phyloP scores from a whole-genome alignment of 2,329 filamentous ascomycete genomes.

The Immersiporthe knoxdaviesiana region DNA sequence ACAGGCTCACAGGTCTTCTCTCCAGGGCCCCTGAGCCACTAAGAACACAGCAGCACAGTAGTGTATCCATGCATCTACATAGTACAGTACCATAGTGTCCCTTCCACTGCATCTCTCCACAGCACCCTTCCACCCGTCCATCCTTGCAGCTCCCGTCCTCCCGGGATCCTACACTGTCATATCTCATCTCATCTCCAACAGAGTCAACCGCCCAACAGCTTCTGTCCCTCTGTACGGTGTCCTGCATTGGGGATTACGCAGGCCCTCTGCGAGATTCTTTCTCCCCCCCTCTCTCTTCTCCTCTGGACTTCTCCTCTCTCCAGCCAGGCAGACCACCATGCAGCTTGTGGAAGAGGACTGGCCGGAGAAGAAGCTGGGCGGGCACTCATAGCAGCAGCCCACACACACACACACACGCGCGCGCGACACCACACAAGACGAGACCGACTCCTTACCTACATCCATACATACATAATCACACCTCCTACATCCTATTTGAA shows the following conservation, averaged over 20 bases:
- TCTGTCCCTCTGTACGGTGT: neutral
- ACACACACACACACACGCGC: neutral
- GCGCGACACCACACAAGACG: neutral
- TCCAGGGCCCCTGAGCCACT: neutral
- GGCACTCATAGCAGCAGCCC: conserved; percentile 2
- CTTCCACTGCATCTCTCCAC: neutral
- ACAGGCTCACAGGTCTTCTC: neutral
- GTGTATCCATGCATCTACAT: too few relatives aligned
- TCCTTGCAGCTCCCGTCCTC: neutral
- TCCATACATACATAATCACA: neutral
- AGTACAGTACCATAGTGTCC: too few relatives aligned
- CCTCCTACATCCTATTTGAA: too few relatives aligned
- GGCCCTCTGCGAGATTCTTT: neutral
- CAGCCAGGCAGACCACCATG: neutral
- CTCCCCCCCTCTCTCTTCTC: too few relatives aligned
- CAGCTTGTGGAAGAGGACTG: neutral
- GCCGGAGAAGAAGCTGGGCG: conserved; percentile 4
- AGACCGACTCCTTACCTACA: neutral
- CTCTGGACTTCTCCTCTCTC: neutral
- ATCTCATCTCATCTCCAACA: neutral
- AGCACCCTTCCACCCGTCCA: neutral
- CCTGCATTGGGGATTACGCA: neutral
- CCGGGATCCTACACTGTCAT: neutral
- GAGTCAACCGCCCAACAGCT: neutral
- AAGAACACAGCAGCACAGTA: neutral